Evolutionary conservation across 345 rosid species (phyloP).

Genomic region (Citrus australasica): DNA sequence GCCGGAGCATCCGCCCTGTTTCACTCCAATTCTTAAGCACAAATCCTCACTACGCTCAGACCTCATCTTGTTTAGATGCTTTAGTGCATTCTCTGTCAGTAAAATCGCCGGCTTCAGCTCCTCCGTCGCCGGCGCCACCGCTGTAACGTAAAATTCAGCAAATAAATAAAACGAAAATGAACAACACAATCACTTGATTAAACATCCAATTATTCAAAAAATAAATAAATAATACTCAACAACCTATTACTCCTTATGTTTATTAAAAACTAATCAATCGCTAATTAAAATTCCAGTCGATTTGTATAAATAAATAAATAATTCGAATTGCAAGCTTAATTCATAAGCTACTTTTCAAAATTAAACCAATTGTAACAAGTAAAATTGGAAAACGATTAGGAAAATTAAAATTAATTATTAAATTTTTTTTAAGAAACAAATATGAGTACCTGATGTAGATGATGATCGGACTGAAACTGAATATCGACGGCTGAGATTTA

Average conservation of each 20-base stretch:
- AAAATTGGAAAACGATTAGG: not conserved
- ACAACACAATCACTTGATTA: not conserved
- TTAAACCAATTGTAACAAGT: not conserved
- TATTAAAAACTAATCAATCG: not conserved
- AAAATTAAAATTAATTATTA: too few species aligned
- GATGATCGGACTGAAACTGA: constrained; percentile 51
- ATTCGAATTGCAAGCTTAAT: not conserved
- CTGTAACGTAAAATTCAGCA: constrained; percentile 13
- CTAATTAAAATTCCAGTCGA: not conserved
- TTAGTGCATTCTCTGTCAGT: constrained; percentile 70
- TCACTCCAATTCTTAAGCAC: constrained; percentile 91
- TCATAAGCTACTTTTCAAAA: not conserved
- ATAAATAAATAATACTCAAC: not conserved
- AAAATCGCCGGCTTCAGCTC: constrained; percentile 72
- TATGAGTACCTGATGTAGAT: constrained; percentile 46
- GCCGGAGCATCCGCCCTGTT: constrained; percentile 95
- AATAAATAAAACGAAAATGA: not conserved
- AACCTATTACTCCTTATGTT: not conserved
- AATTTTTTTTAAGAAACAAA: not conserved
- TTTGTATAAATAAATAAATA: not conserved
- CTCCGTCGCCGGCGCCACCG: constrained; percentile 44
- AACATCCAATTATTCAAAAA: not conserved
- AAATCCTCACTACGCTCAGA: constrained; percentile 62
- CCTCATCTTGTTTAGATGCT: constrained; percentile 81
- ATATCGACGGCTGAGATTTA: constrained; percentile 36